Evolutionary conservation across 106 monocot genomes (phyloP).

Genomic region (Acorus calamus): DNA sequence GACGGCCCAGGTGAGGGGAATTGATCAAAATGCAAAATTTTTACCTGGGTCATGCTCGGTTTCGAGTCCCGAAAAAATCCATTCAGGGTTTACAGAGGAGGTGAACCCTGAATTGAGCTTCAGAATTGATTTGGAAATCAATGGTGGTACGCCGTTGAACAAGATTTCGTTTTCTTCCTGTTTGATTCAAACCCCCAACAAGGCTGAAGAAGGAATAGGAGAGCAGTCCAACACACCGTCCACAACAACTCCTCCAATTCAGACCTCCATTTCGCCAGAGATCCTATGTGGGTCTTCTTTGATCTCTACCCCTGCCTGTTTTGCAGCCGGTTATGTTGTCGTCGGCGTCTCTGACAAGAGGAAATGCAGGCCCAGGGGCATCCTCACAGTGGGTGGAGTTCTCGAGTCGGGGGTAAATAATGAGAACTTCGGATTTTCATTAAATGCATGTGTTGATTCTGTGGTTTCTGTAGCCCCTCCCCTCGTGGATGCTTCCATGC

Average conservation of each 20-base stretch:
- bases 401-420: too few relatives aligned
- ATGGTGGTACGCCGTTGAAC: background rate
- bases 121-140: conserved; percentile 1
- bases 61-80: background rate
- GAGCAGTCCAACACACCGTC: conserved; percentile 25
- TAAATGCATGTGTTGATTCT: background rate
- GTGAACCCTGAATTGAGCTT: background rate
- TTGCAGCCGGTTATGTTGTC: conserved; percentile 77
- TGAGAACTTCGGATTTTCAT: conserved; percentile 2
- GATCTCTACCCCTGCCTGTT: conserved; percentile 59
- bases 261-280: conserved; percentile 86
- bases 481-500: conserved; percentile 48
- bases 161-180: background rate
- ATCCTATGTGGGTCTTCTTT: conserved; percentile 24
- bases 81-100: background rate
- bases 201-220: conserved; percentile 26
- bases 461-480: conserved; percentile 23
- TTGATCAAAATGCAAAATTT: too few relatives aligned
- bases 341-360: conserved; percentile 63
- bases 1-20: too few relatives aligned
- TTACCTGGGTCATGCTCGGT: too few relatives aligned
- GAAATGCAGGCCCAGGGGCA: conserved; percentile 79
- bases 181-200: background rate
- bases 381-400: conserved; percentile 42
- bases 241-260: conserved; percentile 65